Evolutionary conservation across 768 basidiomycete genomes (phyloP).

Genomic region (Tricholoma terreum): DNA sequence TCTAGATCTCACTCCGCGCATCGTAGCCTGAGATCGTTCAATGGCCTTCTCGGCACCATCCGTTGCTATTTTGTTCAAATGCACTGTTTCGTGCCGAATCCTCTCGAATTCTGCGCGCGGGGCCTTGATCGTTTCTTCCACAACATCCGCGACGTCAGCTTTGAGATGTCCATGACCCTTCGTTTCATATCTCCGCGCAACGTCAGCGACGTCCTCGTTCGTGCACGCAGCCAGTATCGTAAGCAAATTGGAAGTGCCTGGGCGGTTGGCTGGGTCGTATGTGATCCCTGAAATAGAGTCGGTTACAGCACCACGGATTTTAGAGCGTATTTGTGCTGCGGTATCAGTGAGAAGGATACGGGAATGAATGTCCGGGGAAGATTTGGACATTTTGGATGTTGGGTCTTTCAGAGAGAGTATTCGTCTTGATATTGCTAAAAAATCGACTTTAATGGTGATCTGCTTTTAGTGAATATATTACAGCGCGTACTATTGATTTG

Average conservation of each 20-base stretch:
- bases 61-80: slow-evolving; percentile 57
- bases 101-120: slow-evolving; percentile 71
- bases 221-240: slow-evolving; percentile 77
- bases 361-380: slow-evolving; percentile 70
- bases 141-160: slow-evolving; percentile 65
- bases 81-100: slow-evolving; percentile 56
- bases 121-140: slow-evolving; percentile 60
- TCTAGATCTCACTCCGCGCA: slow-evolving; percentile 63
- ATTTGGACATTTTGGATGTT: slow-evolving; percentile 93
- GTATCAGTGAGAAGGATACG: slow-evolving; percentile 86
- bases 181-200: slow-evolving; percentile 50
- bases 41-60: slow-evolving; percentile 65
- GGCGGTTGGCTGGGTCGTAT: slow-evolving; percentile 76
- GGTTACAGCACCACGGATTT: slow-evolving; percentile 81
- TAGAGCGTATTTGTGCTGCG: slow-evolving; percentile 53
- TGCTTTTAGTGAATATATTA: not conserved
- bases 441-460: not conserved
- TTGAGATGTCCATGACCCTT: slow-evolving; percentile 71
- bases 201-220: slow-evolving; percentile 36
- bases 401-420: slow-evolving; percentile 87
- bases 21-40: slow-evolving; percentile 55
- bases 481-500: slow-evolving; percentile 66
- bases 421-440: slow-evolving; percentile 73
- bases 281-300: slow-evolving; percentile 75
- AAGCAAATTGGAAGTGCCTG: slow-evolving; percentile 81